These are phyloP conservation scores for Phytophthora europaea DNA, from an alignment of 352 stramenopile genomes.

Conservation along the genomic window DNA sequence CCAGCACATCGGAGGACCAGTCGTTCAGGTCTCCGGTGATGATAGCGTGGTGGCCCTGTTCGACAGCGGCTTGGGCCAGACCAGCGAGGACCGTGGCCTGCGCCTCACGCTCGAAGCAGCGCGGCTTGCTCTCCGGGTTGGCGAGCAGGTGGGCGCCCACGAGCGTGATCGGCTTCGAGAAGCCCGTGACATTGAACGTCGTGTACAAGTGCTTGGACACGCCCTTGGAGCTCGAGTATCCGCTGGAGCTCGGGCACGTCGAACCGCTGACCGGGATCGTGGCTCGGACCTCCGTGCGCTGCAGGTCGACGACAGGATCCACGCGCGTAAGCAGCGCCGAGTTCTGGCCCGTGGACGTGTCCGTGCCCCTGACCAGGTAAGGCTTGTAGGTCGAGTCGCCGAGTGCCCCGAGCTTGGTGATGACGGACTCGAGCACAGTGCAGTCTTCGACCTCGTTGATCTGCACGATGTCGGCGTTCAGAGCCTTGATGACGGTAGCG, in stretches of 20 bases:
- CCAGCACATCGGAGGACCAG: constrained; percentile 54
- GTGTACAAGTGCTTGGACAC: constrained; percentile 83
- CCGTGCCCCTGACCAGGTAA: constrained; percentile 66
- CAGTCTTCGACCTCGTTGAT: constrained; percentile 77
- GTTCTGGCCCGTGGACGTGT: constrained; percentile 80
- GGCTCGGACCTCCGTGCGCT: constrained; percentile 46
- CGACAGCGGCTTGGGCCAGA: constrained; percentile 52
- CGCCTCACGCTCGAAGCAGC: constrained; percentile 71
- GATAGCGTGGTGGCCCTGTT: constrained; percentile 63
- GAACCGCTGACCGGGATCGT: constrained; percentile 62
- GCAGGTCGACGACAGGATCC: constrained; percentile 59
- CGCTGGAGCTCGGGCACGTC: constrained; percentile 54
- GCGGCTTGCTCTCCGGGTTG: constrained; percentile 60
- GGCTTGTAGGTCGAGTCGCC: constrained; percentile 70
- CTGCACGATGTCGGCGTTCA: constrained; percentile 77
- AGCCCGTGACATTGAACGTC: constrained; percentile 69
- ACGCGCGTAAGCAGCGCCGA: constrained; percentile 70
- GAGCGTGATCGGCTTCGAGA: constrained; percentile 73
- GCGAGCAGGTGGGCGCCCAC: constrained; percentile 75
- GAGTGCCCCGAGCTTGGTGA: constrained; percentile 52
- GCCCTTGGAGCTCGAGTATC: constrained; percentile 53
- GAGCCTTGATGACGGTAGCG: constrained; percentile 53
- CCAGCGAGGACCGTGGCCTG: constrained; percentile 65
- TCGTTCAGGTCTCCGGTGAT: constrained; percentile 80
- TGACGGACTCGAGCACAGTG: constrained; percentile 58